These are phyloP conservation scores for Diversispora eburnea DNA, from an alignment of 192 early-diverging fungal species.

Conservation along the genomic window DNA sequence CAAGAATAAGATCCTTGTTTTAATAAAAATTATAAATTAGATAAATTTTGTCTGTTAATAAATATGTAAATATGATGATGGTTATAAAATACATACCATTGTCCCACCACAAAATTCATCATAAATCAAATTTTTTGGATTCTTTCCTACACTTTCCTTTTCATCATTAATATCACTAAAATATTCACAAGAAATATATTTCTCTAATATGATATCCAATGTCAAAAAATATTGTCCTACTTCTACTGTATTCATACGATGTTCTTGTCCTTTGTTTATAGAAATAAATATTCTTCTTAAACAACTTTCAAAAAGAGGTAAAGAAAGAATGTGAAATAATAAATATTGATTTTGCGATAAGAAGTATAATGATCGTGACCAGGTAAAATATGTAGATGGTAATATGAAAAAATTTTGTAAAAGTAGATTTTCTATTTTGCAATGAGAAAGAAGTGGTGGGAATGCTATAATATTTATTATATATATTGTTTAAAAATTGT, in stretches of 20 bases:
- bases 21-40: neutral
- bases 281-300: constrained; percentile 25
- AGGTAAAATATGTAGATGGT: neutral
- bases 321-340: constrained; percentile 13
- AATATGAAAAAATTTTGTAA: constrained; percentile 19
- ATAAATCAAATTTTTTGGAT: constrained; percentile 10
- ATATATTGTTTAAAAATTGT: neutral
- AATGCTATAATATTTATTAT: neutral
- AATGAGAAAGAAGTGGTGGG: neutral
- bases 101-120: constrained; percentile 20
- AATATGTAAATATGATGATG: neutral
- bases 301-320: constrained; percentile 26
- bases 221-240: constrained; percentile 29
- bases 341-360: constrained; percentile 1
- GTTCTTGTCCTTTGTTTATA: constrained; percentile 15
- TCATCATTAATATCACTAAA: no score
- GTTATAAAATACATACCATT: constrained; percentile 14
- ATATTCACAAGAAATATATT: constrained; percentile 6
- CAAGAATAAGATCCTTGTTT: constrained; percentile 27
- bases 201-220: constrained; percentile 24
- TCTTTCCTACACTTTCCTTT: neutral
- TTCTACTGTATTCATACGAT: constrained; percentile 13
- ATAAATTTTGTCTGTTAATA: neutral
- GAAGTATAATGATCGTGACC: constrained; percentile 17
- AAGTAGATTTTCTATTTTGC: neutral